Conservation (phyloP, 2,329 filamentous ascomycete species). For the Claviceps sp. region DNA sequence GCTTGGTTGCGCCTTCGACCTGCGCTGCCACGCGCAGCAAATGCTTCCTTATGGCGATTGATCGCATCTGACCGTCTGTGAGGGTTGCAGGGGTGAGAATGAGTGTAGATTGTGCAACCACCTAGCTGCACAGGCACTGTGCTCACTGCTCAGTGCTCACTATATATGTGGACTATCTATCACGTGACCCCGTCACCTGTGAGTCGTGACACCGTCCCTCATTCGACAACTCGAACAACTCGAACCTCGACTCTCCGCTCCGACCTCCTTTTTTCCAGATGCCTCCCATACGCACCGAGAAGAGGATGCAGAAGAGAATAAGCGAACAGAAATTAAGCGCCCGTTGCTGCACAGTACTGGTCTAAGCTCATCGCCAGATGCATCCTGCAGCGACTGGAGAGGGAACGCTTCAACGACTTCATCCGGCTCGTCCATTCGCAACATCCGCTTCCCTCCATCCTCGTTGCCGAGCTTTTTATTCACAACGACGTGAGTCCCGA, state of each 20-base stretch:
- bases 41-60: constrained; percentile 2
- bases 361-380: constrained; percentile 35
- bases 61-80: not conserved
- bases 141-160: too few species aligned
- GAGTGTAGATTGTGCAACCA: too few species aligned
- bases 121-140: too few species aligned
- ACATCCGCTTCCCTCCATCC: constrained; percentile 35
- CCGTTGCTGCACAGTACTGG: constrained; percentile 30
- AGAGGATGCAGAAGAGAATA: constrained; percentile 15
- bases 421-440: constrained; percentile 35
- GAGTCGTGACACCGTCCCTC: not conserved
- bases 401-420: constrained; percentile 38
- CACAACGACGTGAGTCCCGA: constrained; percentile 39
- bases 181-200: too few species aligned
- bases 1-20: not conserved
- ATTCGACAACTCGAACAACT: not conserved
- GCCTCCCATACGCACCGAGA: not conserved
- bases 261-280: not conserved
- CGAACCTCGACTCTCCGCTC: not conserved
- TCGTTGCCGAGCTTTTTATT: constrained; percentile 45
- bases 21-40: constrained; percentile 7
- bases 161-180: too few species aligned
- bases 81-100: too few species aligned
- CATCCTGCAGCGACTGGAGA: constrained; percentile 36
- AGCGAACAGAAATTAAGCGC: constrained; percentile 8